phyloP scores from a whole-genome alignment of 139 green algal genomes.

The Chlamydomonas eustigma region DNA sequence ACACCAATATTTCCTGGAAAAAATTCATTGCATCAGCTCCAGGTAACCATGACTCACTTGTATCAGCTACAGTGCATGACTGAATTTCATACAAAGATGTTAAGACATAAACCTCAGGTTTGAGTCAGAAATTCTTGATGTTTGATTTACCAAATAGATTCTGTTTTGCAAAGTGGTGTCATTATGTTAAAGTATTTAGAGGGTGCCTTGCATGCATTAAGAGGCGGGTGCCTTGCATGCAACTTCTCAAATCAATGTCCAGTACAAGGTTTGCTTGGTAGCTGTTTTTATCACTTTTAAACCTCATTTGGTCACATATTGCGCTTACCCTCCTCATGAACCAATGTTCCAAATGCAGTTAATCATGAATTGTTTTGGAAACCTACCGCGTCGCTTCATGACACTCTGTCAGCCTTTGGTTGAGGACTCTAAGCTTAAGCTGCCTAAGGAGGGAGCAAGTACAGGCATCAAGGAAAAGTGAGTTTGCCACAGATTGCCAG shows the following conservation, averaged over 20 bases:
- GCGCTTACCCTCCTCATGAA: not conserved
- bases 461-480: not conserved
- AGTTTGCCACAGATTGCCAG: no score
- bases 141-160: not conserved
- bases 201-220: not conserved
- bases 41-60: not conserved
- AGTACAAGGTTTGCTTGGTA: not conserved
- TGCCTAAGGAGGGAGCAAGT: not conserved
- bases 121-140: no score
- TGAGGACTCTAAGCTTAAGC: conserved; percentile 23
- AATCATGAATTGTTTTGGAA: conserved; percentile 14
- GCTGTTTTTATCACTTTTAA: not conserved
- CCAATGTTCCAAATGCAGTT: not conserved
- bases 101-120: no score
- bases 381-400: conserved; percentile 36
- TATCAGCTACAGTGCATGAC: not conserved
- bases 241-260: no score
- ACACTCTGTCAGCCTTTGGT: conserved; percentile 21
- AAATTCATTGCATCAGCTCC: conserved; percentile 65
- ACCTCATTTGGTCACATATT: not conserved
- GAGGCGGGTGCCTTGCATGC: not conserved
- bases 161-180: not conserved
- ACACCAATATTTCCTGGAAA: conserved; percentile 69
- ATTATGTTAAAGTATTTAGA: not conserved
- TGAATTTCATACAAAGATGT: no score